Conservation (phyloP, 352 stramenopile genomes). For the Phytophthora quininea region DNA sequence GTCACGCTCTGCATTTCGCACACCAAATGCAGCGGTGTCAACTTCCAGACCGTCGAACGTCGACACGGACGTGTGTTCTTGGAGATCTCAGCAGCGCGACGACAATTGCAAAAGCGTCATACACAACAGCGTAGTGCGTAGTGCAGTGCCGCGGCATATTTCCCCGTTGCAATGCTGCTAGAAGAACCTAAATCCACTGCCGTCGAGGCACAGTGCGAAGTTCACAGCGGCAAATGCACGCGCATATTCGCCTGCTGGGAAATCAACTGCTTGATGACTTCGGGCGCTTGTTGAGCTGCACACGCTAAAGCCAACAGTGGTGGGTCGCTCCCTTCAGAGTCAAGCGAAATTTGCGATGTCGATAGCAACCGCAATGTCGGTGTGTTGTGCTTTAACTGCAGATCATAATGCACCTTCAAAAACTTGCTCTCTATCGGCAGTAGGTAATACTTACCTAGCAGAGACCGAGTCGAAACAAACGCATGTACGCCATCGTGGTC, state of each 20-base stretch:
- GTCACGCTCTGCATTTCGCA: constrained; percentile 61
- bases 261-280: constrained; percentile 52
- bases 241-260: constrained; percentile 62
- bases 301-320: constrained; percentile 63
- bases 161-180: constrained; percentile 35
- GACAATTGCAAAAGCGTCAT: constrained; percentile 54
- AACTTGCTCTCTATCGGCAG: constrained; percentile 61
- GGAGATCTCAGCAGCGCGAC: constrained; percentile 35
- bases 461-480: constrained; percentile 51
- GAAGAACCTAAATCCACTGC: constrained; percentile 14
- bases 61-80: constrained; percentile 49
- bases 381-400: constrained; percentile 53
- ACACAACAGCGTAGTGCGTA: constrained; percentile 56
- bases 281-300: constrained; percentile 44
- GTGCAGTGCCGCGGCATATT: constrained; percentile 63
- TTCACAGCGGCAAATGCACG: constrained; percentile 58
- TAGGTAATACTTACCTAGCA: constrained; percentile 59
- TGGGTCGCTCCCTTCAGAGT: constrained; percentile 59
- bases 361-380: constrained; percentile 43
- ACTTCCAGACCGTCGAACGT: constrained; percentile 68
- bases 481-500: constrained; percentile 32
- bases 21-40: constrained; percentile 69
- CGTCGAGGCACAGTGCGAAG: constrained; percentile 25
- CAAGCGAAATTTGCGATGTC: constrained; percentile 33
- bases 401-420: constrained; percentile 61